A percentile compares a stretch with the other conserved stretches of the same genome.
Conservation (phyloP, 495 filamentous ascomycete species). For the Neurospora sp. region DNA sequence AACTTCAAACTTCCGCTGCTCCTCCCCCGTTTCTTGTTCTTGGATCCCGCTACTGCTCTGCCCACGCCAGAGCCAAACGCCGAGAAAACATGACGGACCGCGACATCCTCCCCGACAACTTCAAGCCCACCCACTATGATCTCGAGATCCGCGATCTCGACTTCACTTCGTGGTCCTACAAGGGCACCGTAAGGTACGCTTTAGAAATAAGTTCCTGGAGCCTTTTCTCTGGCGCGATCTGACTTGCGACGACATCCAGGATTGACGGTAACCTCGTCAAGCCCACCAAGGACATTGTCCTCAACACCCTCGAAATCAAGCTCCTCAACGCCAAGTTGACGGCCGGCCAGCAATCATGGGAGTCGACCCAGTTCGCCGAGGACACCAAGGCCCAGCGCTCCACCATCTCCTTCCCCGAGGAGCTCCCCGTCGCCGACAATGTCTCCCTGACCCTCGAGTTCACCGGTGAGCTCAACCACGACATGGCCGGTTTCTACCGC, state of each 20-base stretch:
- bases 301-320: conserved; percentile 62
- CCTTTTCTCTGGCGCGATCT: not conserved
- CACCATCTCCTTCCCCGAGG: conserved; percentile 58
- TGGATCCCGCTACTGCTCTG: not conserved
- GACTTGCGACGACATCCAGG: conserved; percentile 10
- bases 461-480: conserved; percentile 78
- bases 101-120: conserved; percentile 46
- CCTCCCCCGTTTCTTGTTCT: not conserved
- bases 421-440: conserved; percentile 50
- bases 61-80: conserved; percentile 1
- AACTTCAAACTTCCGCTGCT: not conserved
- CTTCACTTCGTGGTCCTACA: conserved; percentile 66
- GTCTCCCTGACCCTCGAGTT: conserved; percentile 64
- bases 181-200: conserved; percentile 60
- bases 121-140: conserved; percentile 79
- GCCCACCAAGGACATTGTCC: conserved; percentile 55
- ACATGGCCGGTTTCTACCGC: conserved; percentile 94
- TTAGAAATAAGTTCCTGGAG: not conserved
- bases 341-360: conserved; percentile 37
- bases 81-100: conserved; percentile 37
- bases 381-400: conserved; percentile 72
- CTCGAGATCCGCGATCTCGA: conserved; percentile 74
- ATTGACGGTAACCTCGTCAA: conserved; percentile 49
- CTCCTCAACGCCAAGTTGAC: conserved; percentile 42
- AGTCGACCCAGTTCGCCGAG: conserved; percentile 59